Evolutionary conservation across 208 protist genomes (phyloP), one percentile per base, ranked within the genome.

Genomic region (Leishmania tarentolae): DNA sequence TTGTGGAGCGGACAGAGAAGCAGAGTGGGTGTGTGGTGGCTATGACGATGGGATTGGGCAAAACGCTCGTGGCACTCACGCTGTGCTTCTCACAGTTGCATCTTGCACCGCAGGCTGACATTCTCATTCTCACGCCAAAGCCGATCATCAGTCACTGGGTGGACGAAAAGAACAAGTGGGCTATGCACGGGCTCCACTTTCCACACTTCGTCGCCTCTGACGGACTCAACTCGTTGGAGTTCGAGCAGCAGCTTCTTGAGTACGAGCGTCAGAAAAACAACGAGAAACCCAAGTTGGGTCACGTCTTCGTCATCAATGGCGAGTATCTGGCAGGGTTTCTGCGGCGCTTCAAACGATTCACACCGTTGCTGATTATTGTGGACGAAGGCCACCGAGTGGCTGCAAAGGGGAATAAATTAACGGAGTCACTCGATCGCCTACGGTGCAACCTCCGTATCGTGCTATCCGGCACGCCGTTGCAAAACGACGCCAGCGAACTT

Each of bases 1-100:
- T 91, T 52, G 78, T 78, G 15, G 90, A 95, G 76, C 80, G 93
- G 9, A 50, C 87, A 4, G 74, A 84, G 35, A 91, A 91, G 73
- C 78, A 91, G 44, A 95, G 86, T 53, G 95, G 95, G 15, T 95
- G 92, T 76, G 87, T 98, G 28, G 79, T 98, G 40, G 92, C 93
- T 0, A 90, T 98, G 89, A 94, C 89, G 19, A 98, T 98, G 95
- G 95, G 95, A n/a, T 87, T 98, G 9, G 95, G 95, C 42, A 97
- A 98, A 78, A 97, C 95, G 24, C 90, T 98, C 2, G 90, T 98
- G 52, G 92, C 93, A 21, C 86, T 97, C 53, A 86, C 88, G 3
- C 50, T 95, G 42, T 95, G 90, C 76, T 97, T 89, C 83, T 96
- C 95, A 24, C 81, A 90, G 75, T 78, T 95, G 77, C 82, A 89